These are phyloP conservation scores for Bromus sterilis DNA, from an alignment of 176 grass and related monocot species.

Conservation along the genomic window DNA sequence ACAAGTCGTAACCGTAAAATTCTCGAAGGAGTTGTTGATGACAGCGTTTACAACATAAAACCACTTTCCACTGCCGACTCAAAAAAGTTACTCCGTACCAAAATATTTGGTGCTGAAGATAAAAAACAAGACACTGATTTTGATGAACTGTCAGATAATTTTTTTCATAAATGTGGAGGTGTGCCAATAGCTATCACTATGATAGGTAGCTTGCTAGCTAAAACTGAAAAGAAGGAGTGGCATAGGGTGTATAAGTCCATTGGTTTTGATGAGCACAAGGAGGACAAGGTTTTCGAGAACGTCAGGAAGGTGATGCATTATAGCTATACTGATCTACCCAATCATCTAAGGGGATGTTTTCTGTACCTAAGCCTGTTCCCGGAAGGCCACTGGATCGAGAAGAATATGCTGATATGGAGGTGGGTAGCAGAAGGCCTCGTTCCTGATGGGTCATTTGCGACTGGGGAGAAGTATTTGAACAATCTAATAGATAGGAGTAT, in stretches of 20 bases:
- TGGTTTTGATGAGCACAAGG: not conserved
- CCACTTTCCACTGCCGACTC: not conserved
- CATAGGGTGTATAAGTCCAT: not conserved
- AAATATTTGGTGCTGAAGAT: not conserved
- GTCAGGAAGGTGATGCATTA: fast-evolving
- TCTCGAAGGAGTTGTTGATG: not conserved
- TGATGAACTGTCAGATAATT: fast-evolving
- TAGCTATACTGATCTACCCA: not conserved
- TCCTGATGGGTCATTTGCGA: not conserved
- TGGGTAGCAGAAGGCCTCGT: not conserved
- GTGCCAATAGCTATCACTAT: not conserved
- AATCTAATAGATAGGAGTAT: not conserved
- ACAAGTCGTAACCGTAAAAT: not conserved
- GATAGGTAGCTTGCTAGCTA: not conserved
- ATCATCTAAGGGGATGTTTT: fast-evolving
- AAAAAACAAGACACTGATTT: fast-evolving
- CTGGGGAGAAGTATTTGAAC: not conserved
- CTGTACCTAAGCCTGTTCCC: not conserved
- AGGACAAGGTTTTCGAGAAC: not conserved
- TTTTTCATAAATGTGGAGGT: not conserved
- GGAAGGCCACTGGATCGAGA: not conserved
- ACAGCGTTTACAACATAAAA: fast-evolving
- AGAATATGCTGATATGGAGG: not conserved
- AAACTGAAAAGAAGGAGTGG: not conserved
- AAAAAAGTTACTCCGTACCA: fast-evolving